Percentiles rank a stretch among this genome's conserved stretches.
These are phyloP conservation scores for Populus trichocarpa DNA, from an alignment of 441 rosid genomes.

Conservation along the genomic window DNA sequence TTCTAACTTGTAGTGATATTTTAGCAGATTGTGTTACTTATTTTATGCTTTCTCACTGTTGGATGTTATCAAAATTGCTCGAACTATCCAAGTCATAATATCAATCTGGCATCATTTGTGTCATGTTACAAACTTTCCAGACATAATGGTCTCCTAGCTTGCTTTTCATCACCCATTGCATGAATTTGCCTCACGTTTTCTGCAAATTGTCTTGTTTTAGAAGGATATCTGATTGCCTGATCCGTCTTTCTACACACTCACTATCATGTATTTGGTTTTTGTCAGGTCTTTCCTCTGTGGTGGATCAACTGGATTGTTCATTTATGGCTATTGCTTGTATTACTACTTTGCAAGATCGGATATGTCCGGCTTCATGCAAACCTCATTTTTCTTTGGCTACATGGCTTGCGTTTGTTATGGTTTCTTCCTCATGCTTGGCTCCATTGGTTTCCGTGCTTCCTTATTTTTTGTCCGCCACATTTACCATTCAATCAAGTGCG, in stretches of 20 bases:
- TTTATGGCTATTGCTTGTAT: slow-evolving; percentile 49
- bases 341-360: slow-evolving; percentile 51
- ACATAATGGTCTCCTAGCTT: neutral
- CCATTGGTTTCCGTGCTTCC: slow-evolving; percentile 47
- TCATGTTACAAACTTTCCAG: neutral
- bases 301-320: slow-evolving; percentile 52
- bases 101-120: neutral
- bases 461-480: slow-evolving; percentile 54
- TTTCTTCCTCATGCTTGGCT: slow-evolving; percentile 54
- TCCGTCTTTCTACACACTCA: neutral
- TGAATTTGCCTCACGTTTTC: neutral
- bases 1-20: neutral
- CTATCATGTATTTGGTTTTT: neutral
- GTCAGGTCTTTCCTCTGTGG: slow-evolving; percentile 50
- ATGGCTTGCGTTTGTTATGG: slow-evolving; percentile 59
- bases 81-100: neutral
- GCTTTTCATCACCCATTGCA: too few relatives aligned
- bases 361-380: slow-evolving; percentile 62
- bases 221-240: neutral
- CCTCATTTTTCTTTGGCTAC: slow-evolving; percentile 57
- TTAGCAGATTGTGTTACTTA: neutral
- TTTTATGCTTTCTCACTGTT: neutral
- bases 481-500: slow-evolving; percentile 54
- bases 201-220: neutral
- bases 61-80: neutral